Evolutionary conservation across 2,329 filamentous ascomycete genomes (phyloP).

Genomic region (Fusarium sp.): DNA sequence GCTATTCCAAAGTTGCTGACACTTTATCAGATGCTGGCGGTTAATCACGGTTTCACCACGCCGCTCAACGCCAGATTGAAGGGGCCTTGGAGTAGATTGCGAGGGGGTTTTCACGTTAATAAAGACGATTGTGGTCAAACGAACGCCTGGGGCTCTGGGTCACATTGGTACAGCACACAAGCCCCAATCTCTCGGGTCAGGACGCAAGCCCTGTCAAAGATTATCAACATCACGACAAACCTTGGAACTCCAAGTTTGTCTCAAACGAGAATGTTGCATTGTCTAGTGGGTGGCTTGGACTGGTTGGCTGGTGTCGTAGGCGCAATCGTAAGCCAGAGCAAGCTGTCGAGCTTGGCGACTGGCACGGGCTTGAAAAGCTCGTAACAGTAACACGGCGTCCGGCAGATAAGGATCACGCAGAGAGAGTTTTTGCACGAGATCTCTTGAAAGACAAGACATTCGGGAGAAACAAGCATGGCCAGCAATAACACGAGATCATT

Average conservation of each 20-base stretch:
- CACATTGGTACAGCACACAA: background rate
- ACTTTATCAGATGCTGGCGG: constrained; percentile 12
- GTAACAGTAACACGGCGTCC: constrained; percentile 8
- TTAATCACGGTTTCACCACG: constrained; percentile 37
- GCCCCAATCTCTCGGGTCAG: constrained; percentile 4
- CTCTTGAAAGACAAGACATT: constrained; percentile 2
- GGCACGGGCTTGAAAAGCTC: constrained; percentile 4
- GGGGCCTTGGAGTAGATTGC: constrained; percentile 13
- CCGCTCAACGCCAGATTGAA: constrained; percentile 14
- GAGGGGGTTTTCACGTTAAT: constrained; percentile 5
- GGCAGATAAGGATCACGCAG: constrained; percentile 22
- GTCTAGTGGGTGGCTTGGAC: constrained; percentile 29
- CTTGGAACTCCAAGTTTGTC: constrained; percentile 18
- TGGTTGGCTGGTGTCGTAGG: background rate
- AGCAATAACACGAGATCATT: constrained; percentile 40
- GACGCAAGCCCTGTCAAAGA: constrained; percentile 16
- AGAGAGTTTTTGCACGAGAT: constrained; percentile 15
- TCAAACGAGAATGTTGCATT: constrained; percentile 16
- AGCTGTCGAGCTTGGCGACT: constrained; percentile 22
- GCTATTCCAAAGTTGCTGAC: constrained; percentile 15
- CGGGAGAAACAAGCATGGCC: constrained; percentile 21
- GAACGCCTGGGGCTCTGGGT: background rate
- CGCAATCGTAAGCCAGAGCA: constrained; percentile 23
- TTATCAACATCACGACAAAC: constrained; percentile 7
- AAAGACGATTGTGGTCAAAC: background rate